Base-by-base conservation (phyloP, 192 early-diverging fungal genomes). In the Gamsiella multidivaricata region DNA sequence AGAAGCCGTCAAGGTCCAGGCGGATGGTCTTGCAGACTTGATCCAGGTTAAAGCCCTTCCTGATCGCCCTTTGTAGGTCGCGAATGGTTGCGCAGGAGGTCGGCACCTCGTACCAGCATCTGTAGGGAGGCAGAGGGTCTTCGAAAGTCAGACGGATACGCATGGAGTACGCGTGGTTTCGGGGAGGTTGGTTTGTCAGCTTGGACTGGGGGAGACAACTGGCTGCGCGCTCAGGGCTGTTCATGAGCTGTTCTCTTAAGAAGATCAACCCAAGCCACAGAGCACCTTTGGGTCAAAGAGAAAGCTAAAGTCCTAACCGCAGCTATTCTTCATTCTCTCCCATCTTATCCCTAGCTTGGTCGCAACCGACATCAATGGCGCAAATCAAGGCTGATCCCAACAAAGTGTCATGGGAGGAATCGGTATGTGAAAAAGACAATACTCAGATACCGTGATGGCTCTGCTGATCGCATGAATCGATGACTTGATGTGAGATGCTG, bases 331-430 rank as follows among this genome's bases (percentile, higher is more conserved):
- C n/a, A n/a, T n/a, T n/a, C n/a, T 25, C 32, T 26, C 41, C 28
- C 28, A 17, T 59, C 17, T 6, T 42, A 39, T 34, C n/a, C n/a
- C n/a, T n/a, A n/a, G n/a, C n/a, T n/a, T n/a, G n/a, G n/a, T n/a
- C n/a, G n/a, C n/a, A n/a, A n/a, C n/a, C n/a, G n/a, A 5, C 54
- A 43, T 12, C 49, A 52, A 78, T 78, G 74, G 65, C 74, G 29
- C 65, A 64, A 50, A 69, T 78, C 61, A 89, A 89, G 54, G 75
- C 84, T 31, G 87, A 89, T 78, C 82, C 84, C 33, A 89, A 85
- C 61, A 89, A 89, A 54, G 84, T 86, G 75, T 84, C 85, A 9
- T 89, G 87, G 87, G 87, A 89, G 56, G 87, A 85, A 61, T 80
- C 87, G 36, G 87, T 88, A 81, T 64, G 11, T 34, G 32, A 26